Evolutionary conservation across 768 basidiomycete species (phyloP), one percentile per base, ranked within the genome.

Genomic region (Amanita brunnescens): DNA sequence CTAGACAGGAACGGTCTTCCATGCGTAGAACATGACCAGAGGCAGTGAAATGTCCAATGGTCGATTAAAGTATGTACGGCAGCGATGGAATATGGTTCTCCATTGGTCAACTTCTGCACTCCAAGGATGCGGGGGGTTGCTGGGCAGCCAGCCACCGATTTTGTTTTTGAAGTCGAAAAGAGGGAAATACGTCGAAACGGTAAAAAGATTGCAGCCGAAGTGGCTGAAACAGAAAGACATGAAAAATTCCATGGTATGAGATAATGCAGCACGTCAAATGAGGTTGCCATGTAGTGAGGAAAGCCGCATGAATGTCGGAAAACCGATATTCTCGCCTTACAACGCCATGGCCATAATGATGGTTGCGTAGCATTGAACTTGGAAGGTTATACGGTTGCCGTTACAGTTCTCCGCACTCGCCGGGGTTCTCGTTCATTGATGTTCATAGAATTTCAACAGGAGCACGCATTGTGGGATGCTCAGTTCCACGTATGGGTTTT

Each of bases 281-380:
- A 29, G 42, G 24, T 14, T 14, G 24, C 26, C 12, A 29, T 43
- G 26, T 43, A 14, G 26, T 21, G 23, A 43, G 42, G n/a, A 24
- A 29, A 30, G n/a, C 38, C 7, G 24, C 26, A 43, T 43, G 42
- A 30, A 43, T 29, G 24, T 8, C 42, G 24, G 24, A 43, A 43
- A 26, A 3, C 26, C 14, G 41, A 42, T 23, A 24, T 13, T 42
- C 13, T 42, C 41, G 12, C n/a, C n/a, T 29, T 43, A 26, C 26
- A 43, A 43, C n/a, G 21, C 42, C 26, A 43, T 43, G 29, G 21
- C 42, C 26, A 43, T 43, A 43, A 30, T 43, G 24, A 43, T 43
- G 42, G 23, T 43, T 29, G 42, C 42, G 26, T 26, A 24, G 24
- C 26, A 12, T 21, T 14, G 21, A 29, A n/a, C 42, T 29, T 43